phyloP scores from a whole-genome alignment of 352 stramenopile species.

The Phytophthora lateralis region DNA sequence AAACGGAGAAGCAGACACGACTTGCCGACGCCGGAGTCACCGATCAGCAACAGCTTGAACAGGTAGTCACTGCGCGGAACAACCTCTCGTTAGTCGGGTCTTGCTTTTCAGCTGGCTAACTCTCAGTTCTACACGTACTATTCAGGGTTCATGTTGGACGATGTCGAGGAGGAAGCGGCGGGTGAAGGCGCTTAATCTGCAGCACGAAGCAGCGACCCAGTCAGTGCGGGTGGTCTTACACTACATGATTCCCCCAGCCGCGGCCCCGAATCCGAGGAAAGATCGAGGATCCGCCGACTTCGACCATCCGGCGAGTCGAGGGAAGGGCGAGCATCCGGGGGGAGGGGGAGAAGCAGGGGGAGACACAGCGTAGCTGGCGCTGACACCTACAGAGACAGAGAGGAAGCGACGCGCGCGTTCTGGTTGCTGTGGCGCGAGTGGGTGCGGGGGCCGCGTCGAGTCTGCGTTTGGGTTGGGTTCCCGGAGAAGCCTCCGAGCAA shows the following conservation, averaged over 20 bases:
- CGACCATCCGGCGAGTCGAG: constrained; percentile 1
- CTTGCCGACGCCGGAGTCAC: constrained; percentile 98
- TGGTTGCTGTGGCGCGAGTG: constrained; percentile 31
- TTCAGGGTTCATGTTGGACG: constrained; percentile 90
- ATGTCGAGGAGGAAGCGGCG: constrained; percentile 22
- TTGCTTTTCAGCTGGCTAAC: neutral
- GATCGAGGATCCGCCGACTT: constrained; percentile 27
- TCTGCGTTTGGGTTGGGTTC: constrained; percentile 30
- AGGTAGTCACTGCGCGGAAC: constrained; percentile 94
- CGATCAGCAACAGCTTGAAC: constrained; percentile 98
- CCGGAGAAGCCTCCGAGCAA: constrained; percentile 23
- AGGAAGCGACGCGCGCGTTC: constrained; percentile 30
- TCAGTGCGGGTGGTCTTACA: constrained; percentile 9
- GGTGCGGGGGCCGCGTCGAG: constrained; percentile 28
- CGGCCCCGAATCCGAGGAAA: constrained; percentile 24
- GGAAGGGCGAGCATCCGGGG: neutral
- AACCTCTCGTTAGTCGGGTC: constrained; percentile 16
- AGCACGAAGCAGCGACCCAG: constrained; percentile 5
- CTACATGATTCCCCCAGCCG: neutral
- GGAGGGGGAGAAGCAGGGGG: neutral
- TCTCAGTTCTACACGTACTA: constrained; percentile 74
- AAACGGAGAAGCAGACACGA: constrained; percentile 99
- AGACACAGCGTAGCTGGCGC: neutral
- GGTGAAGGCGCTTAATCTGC: constrained; percentile 35
- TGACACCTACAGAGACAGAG: constrained; percentile 26